Evolutionary conservation across 768 basidiomycete species (phyloP).

Genomic region (Lactarius quietus): DNA sequence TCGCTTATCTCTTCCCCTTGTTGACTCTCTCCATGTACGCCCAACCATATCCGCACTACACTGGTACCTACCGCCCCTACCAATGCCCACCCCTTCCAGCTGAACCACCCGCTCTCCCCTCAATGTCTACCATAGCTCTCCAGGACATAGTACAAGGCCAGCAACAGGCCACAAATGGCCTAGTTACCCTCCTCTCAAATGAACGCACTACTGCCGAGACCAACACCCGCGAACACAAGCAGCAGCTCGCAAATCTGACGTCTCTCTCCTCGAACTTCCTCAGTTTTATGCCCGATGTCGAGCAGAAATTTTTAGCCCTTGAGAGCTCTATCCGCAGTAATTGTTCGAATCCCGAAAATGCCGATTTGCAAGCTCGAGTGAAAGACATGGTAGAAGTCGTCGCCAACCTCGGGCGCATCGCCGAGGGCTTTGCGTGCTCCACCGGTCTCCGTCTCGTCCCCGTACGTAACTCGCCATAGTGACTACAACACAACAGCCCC

Average conservation of each 20-base stretch:
- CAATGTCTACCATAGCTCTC: slow-evolving; percentile 12
- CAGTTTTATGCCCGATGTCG: slow-evolving; percentile 17
- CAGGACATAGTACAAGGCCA: slow-evolving; percentile 21
- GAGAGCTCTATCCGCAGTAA: background rate
- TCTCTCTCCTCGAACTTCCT: slow-evolving; percentile 19
- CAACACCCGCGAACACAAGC: slow-evolving; percentile 14
- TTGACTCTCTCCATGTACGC: slow-evolving; percentile 10
- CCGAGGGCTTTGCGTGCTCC: slow-evolving; percentile 18
- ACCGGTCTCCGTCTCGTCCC: slow-evolving; percentile 21
- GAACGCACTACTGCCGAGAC: slow-evolving; percentile 10
- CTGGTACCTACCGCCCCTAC: background rate
- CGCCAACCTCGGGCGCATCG: slow-evolving; percentile 13
- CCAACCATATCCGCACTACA: slow-evolving; percentile 1
- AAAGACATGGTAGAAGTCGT: slow-evolving; percentile 16
- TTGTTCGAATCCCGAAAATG: background rate
- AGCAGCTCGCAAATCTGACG: slow-evolving; percentile 9
- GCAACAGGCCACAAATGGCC: slow-evolving; percentile 12
- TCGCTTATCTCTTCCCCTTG: background rate
- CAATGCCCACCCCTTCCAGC: slow-evolving; percentile 1
- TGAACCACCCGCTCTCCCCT: background rate
- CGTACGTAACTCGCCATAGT: slow-evolving; percentile 6
- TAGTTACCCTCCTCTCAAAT: slow-evolving; percentile 14
- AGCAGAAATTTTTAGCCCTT: slow-evolving; percentile 11
- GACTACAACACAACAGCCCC: no score
- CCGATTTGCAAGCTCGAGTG: slow-evolving; percentile 6